Evolutionary conservation across 495 filamentous ascomycete species (phyloP), one percentile per base, ranked within the genome.

Genomic region (Hypoxylon fuscum): DNA sequence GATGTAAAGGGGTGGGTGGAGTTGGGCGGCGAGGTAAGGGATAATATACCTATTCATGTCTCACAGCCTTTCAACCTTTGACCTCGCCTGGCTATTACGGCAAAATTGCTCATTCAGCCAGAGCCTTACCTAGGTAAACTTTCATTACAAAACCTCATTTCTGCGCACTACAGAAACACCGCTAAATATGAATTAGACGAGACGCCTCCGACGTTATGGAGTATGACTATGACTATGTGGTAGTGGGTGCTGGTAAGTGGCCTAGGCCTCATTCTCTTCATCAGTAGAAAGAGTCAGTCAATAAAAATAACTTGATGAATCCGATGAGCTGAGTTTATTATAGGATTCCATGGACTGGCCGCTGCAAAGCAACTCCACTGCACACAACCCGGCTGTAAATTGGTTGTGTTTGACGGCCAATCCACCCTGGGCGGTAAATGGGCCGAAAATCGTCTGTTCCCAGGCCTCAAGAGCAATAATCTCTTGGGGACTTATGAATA

Each of bases 401-500:
- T 60, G 12, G 42, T 35, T 0, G 18, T 60, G 5, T 54, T 53
- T 5, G 48, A 60, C 9, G 47, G 48, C 0, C 22, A 60, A 23
- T 41, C 57, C 1, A 40, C 48, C 1, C 7, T 46, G 7, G 52
- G 52, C 8, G 52, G 52, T 0, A 55, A 43, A 55, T 55, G 52
- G 52, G 52, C 52, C 11, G 18, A 25, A 8, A 12, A 25, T 2
- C 40, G 41, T 27, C n/a, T 55, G 43, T 56, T 38, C 11, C 57
- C 40, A 6, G 86, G 85, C 8, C 78, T 94, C 18, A 87, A 83
- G 51, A 83, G 87, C 58, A 83, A 83, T 71, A 83, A 82, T 35
- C 65, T 81, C 49, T 56, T 86, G 3, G 89, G 89, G 5, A 89
- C 82, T 0, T 90, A 87, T 62, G 89, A 91, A 67, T 90, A 81